A percentile compares a stretch with the other conserved stretches of the same genome.
Conservation (phyloP, 352 stramenopile species). For the Pythium myriotylum region DNA sequence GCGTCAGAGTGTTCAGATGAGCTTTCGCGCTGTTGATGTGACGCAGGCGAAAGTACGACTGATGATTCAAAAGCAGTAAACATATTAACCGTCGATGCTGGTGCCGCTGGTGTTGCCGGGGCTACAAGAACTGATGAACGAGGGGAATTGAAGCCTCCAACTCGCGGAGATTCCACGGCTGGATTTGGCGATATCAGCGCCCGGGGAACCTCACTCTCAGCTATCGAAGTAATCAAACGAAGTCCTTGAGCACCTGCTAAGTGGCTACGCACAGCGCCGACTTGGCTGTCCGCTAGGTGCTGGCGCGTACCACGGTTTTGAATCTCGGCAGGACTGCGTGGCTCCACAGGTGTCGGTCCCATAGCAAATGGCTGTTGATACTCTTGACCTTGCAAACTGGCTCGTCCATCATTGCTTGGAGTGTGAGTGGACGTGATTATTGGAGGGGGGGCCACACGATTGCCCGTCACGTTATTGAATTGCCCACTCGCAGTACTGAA, state of each 20-base stretch:
- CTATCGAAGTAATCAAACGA: slow-evolving; percentile 81
- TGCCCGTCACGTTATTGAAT: not conserved
- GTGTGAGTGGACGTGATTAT: slow-evolving; percentile 49
- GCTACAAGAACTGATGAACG: slow-evolving; percentile 70
- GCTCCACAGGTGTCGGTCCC: slow-evolving; percentile 36
- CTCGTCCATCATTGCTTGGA: slow-evolving; percentile 41
- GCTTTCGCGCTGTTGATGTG: slow-evolving; percentile 82
- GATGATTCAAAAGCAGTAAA: slow-evolving; percentile 49
- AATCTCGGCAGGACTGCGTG: slow-evolving; percentile 76
- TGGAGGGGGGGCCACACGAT: slow-evolving; percentile 40
- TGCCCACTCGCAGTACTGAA: not conserved
- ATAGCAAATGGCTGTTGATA: slow-evolving; percentile 61
- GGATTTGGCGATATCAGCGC: slow-evolving; percentile 86
- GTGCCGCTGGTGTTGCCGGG: slow-evolving; percentile 66
- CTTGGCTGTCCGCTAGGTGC: slow-evolving; percentile 28
- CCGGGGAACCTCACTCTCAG: slow-evolving; percentile 78
- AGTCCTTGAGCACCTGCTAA: slow-evolving; percentile 58
- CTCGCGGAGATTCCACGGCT: slow-evolving; percentile 79
- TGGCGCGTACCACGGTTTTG: slow-evolving; percentile 72
- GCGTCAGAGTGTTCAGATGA: slow-evolving; percentile 35
- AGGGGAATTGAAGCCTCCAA: slow-evolving; percentile 78
- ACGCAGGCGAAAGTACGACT: slow-evolving; percentile 71
- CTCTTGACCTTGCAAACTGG: slow-evolving; percentile 60
- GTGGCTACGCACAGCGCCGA: slow-evolving; percentile 24
- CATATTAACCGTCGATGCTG: slow-evolving; percentile 50